Conservation (phyloP, 2,329 filamentous ascomycete species). For the Ophiostoma fasciatum region DNA sequence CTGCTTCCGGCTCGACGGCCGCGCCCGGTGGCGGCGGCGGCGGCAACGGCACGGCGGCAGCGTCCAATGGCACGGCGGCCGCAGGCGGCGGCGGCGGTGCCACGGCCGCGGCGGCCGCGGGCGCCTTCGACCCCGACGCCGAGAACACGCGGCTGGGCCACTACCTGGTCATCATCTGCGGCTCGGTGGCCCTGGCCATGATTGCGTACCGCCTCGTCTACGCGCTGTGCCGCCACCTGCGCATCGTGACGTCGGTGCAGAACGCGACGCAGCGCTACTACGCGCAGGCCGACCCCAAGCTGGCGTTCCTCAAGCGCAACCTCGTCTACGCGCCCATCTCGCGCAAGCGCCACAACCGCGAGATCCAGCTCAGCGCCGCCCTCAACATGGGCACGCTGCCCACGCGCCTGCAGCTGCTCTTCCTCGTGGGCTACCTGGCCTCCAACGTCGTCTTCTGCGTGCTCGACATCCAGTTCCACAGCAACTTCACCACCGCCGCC, state of each 20-base stretch:
- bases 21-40: no score
- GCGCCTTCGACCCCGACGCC: slow-evolving; percentile 19
- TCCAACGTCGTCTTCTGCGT: slow-evolving; percentile 69
- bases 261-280: slow-evolving; percentile 75
- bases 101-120: background rate
- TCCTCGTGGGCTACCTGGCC: slow-evolving; percentile 52
- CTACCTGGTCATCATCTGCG: slow-evolving; percentile 49
- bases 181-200: slow-evolving; percentile 45
- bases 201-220: slow-evolving; percentile 52
- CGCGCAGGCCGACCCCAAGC: slow-evolving; percentile 35
- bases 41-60: slow-evolving; percentile 7
- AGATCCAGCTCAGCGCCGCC: slow-evolving; percentile 46
- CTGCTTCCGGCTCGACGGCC: slow-evolving; percentile 1
- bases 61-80: slow-evolving; percentile 5
- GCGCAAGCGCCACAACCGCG: slow-evolving; percentile 61
- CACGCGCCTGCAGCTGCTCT: slow-evolving; percentile 58
- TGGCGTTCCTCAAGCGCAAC: slow-evolving; percentile 51
- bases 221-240: slow-evolving; percentile 49
- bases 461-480: slow-evolving; percentile 45
- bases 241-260: slow-evolving; percentile 59
- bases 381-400: slow-evolving; percentile 56
- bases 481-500: slow-evolving; percentile 27
- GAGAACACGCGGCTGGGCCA: slow-evolving; percentile 41
- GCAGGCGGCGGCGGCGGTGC: slow-evolving; percentile 9
- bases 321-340: slow-evolving; percentile 57